phyloP scores from a whole-genome alignment of 2,329 filamentous ascomycete genomes.

The Colletotrichum cuscutae region DNA sequence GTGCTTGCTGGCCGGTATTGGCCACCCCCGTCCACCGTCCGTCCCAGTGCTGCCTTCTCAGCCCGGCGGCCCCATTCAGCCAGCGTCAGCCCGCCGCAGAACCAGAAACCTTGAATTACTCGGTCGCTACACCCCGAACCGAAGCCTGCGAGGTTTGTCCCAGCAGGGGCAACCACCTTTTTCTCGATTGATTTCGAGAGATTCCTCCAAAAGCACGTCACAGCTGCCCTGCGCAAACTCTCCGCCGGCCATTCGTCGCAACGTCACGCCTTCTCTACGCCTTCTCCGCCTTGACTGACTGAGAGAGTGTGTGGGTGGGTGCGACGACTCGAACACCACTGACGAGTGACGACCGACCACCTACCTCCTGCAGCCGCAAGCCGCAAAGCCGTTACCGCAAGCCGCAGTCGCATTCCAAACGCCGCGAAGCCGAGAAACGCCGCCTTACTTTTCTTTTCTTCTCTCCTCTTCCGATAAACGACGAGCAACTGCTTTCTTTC shows the following conservation, averaged over 20 bases:
- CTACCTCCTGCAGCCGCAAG: neutral
- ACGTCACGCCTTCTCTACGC: neutral
- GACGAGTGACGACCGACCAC: neutral
- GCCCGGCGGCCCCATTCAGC: neutral
- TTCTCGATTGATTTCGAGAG: slow-evolving; percentile 24
- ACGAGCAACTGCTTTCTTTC: neutral
- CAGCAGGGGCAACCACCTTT: neutral
- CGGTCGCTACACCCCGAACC: slow-evolving; percentile 20
- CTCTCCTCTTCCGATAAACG: neutral
- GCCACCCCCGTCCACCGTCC: neutral
- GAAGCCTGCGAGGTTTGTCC: slow-evolving; percentile 28
- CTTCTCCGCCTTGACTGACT: slow-evolving; percentile 1
- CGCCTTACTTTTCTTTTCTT: neutral
- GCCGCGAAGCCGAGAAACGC: slow-evolving; percentile 6
- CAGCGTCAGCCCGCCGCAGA: neutral
- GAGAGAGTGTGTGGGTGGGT: neutral
- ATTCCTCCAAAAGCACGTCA: slow-evolving; percentile 32
- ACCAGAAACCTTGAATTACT: slow-evolving; percentile 24
- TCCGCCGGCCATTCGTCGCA: slow-evolving; percentile 1
- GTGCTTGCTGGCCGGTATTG: neutral
- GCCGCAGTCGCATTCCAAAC: neutral
- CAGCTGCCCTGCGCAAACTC: neutral
- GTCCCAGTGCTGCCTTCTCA: slow-evolving; percentile 4
- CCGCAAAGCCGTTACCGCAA: neutral
- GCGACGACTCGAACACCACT: slow-evolving; percentile 12